Conservation (phyloP, 139 green algal genomes). For the Chlamydomonas sp. region DNA sequence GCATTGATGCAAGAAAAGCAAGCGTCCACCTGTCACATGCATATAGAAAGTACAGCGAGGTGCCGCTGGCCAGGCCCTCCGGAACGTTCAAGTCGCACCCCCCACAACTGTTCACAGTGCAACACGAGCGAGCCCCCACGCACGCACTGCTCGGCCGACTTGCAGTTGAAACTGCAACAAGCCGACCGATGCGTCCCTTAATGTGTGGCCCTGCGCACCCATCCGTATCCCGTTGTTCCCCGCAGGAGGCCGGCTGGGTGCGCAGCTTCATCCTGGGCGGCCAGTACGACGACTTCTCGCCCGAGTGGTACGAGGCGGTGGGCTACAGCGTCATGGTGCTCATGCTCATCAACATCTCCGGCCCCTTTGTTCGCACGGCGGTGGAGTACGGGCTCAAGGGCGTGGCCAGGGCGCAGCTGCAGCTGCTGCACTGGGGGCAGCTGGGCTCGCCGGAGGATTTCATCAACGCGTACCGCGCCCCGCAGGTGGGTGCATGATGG, state of each 20-base stretch:
- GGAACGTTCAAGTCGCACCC: too few species aligned
- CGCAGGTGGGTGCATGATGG: not conserved
- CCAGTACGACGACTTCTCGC: conserved; percentile 57
- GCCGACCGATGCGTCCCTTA: too few species aligned
- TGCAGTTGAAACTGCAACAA: too few species aligned
- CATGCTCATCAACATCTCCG: conserved; percentile 39
- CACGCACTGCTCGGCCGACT: too few species aligned
- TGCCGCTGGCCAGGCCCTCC: too few species aligned
- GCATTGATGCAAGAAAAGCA: not conserved
- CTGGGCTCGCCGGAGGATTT: conserved; percentile 20
- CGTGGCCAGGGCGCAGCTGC: not conserved
- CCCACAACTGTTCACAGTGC: too few species aligned
- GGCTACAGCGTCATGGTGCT: conserved; percentile 51
- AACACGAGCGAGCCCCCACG: too few species aligned
- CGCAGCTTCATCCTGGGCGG: conserved; percentile 5
- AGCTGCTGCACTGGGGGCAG: not conserved
- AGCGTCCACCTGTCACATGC: not conserved
- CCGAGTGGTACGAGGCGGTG: conserved; percentile 55
- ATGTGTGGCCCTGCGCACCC: too few species aligned
- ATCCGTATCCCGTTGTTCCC: too few species aligned
- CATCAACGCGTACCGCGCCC: conserved; percentile 16
- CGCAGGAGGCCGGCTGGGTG: conserved; percentile 16
- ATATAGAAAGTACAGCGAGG: too few species aligned
- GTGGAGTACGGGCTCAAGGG: not conserved
- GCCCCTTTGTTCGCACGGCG: not conserved